Conservation (phyloP, 2,329 filamentous ascomycete species). For the Phoma herbarum region DNA sequence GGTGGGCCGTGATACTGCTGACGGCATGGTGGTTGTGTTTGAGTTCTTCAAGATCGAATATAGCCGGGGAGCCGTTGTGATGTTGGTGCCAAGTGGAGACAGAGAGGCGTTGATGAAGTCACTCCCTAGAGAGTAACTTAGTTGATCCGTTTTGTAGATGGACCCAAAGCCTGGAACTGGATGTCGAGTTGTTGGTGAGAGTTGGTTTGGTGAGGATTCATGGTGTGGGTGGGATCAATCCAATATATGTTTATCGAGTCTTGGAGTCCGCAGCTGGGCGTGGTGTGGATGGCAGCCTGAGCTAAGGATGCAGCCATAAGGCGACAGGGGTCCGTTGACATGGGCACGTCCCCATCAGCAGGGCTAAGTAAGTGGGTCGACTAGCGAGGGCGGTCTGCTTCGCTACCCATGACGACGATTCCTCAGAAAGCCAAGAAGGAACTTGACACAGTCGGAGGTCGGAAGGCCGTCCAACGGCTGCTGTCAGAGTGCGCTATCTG, state of each 20-base stretch:
- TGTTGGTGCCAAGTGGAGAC: slow-evolving; percentile 32
- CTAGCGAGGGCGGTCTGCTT: slow-evolving; percentile 45
- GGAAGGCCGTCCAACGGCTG: slow-evolving; percentile 33
- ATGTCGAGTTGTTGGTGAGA: slow-evolving; percentile 17
- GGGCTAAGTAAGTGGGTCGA: slow-evolving; percentile 26
- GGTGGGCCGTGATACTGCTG: slow-evolving; percentile 36
- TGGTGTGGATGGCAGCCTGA: slow-evolving; percentile 40
- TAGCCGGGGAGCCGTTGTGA: slow-evolving; percentile 44
- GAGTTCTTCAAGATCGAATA: slow-evolving; percentile 46
- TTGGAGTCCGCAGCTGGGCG: slow-evolving; percentile 32
- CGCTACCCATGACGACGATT: slow-evolving; percentile 43
- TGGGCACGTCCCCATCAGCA: slow-evolving; percentile 23
- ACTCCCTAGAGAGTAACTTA: slow-evolving; percentile 36
- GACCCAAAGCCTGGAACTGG: background rate
- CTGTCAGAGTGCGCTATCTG: slow-evolving; percentile 27
- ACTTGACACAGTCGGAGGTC: slow-evolving; percentile 32
- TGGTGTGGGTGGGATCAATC: slow-evolving; percentile 39
- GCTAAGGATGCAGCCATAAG: slow-evolving; percentile 24
- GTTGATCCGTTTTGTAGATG: background rate
- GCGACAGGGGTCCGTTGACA: slow-evolving; percentile 24
- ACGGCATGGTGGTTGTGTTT: slow-evolving; percentile 44
- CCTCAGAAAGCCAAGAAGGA: slow-evolving; percentile 23
- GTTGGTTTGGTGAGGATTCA: slow-evolving; percentile 26
- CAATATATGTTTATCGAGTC: slow-evolving; percentile 44
- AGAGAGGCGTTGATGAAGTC: slow-evolving; percentile 40